phyloP scores from a whole-genome alignment of 169 alveolate genomes.

The Plasmodium gonderi region DNA sequence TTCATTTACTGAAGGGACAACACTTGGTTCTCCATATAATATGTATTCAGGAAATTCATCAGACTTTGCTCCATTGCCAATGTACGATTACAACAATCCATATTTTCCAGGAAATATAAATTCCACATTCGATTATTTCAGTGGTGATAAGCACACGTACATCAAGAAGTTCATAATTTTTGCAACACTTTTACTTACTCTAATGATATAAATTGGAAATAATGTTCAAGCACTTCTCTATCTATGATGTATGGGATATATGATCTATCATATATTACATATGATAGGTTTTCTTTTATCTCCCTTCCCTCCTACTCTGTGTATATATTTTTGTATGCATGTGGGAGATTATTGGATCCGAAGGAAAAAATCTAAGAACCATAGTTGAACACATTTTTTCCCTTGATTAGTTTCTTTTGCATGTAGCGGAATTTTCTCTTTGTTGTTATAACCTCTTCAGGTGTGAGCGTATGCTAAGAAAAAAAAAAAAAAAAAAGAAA shows the following conservation, averaged over 20 bases:
- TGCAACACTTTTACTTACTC: not conserved
- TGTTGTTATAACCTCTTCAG: slow-evolving; percentile 22
- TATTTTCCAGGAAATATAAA: not conserved
- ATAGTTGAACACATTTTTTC: slow-evolving; percentile 40
- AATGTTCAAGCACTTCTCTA: too few species aligned
- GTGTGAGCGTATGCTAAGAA: not conserved
- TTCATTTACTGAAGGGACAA: not conserved
- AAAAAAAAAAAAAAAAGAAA: not conserved
- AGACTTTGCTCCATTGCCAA: slow-evolving; percentile 6
- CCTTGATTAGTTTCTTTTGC: slow-evolving; percentile 47
- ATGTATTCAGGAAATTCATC: not conserved
- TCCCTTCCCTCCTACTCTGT: not conserved
- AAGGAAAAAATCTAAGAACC: not conserved
- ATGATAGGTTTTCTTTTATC: not conserved
- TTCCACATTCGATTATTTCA: not conserved
- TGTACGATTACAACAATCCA: not conserved
- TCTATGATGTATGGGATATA: too few species aligned
- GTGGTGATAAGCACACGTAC: not conserved
- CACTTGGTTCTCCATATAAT: not conserved
- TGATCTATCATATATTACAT: not conserved
- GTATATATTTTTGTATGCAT: not conserved
- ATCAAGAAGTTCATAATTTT: not conserved
- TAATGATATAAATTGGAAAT: not conserved
- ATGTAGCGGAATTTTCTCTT: slow-evolving; percentile 64
- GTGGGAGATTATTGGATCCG: not conserved